A percentile compares a stretch with the other conserved stretches of the same genome.
Conservation (phyloP, 2,329 filamentous ascomycete species). For the Lanzia echinophila region DNA sequence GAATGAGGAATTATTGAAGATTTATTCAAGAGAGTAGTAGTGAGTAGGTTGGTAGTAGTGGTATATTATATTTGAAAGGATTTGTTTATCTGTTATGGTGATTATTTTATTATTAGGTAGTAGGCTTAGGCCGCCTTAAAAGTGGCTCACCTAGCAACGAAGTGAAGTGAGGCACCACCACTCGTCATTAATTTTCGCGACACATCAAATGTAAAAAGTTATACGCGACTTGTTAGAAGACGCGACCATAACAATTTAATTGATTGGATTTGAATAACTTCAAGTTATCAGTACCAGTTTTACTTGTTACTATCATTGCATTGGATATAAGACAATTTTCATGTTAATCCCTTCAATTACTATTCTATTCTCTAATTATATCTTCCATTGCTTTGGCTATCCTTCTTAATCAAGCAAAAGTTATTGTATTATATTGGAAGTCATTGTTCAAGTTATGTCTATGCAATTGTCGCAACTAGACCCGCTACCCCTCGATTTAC, state of each 20-base stretch:
- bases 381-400: not conserved
- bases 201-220: not conserved
- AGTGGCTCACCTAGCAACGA: too few relatives aligned
- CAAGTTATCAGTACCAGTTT: not conserved
- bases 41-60: not conserved
- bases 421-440: not conserved
- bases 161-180: too few relatives aligned
- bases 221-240: not conserved
- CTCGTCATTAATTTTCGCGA: constrained; percentile 4
- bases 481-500: constrained; percentile 75
- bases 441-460: constrained; percentile 4
- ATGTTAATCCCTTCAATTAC: not conserved
- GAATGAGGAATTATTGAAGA: not conserved
- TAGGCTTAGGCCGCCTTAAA: too few relatives aligned
- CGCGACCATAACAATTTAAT: not conserved
- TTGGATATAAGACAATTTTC: too few relatives aligned
- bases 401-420: not conserved
- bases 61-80: not conserved
- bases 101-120: not conserved
- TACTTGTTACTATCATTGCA: not conserved
- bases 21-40: not conserved
- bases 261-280: not conserved
- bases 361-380: not conserved
- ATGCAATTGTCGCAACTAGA: constrained; percentile 76
- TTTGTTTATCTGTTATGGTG: constrained; percentile 4